Percentiles rank a stretch among this genome's conserved stretches.
These are phyloP conservation scores for Nakazawaea ambrosiae DNA, from an alignment of 805 yeast species.

Conservation along the genomic window DNA sequence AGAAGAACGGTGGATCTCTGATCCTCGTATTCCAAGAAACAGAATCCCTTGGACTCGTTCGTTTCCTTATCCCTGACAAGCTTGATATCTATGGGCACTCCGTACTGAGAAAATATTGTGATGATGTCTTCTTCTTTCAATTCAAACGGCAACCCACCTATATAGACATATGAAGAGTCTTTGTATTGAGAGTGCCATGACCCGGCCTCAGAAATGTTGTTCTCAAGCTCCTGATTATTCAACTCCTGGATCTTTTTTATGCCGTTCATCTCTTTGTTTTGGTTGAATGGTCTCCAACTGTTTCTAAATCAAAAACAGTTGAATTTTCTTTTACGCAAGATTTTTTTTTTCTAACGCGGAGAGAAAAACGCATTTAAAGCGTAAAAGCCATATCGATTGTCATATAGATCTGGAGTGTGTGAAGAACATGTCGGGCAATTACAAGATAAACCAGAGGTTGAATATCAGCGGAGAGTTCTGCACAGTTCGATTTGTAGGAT, in stretches of 20 bases:
- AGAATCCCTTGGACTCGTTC: conserved; percentile 69
- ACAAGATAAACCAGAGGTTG: too few relatives aligned
- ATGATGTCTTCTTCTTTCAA: conserved; percentile 72
- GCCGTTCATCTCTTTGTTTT: conserved; percentile 14
- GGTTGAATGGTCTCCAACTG: too few relatives aligned
- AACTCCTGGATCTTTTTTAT: conserved; percentile 42
- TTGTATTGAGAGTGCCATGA: conserved; percentile 89
- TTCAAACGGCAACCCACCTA: conserved; percentile 64
- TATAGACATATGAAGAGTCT: conserved; percentile 69
- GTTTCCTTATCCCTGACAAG: conserved; percentile 59
- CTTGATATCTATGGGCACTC: conserved; percentile 72
- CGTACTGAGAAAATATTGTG: conserved; percentile 81
- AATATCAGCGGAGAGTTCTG: conserved; percentile 42
- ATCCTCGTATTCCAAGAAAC: conserved; percentile 76
- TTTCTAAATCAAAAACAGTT: not conserved
- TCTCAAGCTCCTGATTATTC: conserved; percentile 62
- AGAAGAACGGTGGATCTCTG: conserved; percentile 77
- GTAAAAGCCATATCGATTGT: too few relatives aligned
- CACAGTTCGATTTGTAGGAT: conserved; percentile 59
- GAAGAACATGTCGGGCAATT: too few relatives aligned
- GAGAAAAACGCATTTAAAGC: not conserved
- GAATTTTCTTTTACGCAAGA: too few relatives aligned
- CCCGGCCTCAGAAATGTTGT: conserved; percentile 47
- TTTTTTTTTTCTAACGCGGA: too few relatives aligned
- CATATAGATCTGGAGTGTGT: too few relatives aligned